These are phyloP conservation scores for Metarhizium album DNA, from an alignment of 2,329 filamentous ascomycete genomes.

Conservation along the genomic window DNA sequence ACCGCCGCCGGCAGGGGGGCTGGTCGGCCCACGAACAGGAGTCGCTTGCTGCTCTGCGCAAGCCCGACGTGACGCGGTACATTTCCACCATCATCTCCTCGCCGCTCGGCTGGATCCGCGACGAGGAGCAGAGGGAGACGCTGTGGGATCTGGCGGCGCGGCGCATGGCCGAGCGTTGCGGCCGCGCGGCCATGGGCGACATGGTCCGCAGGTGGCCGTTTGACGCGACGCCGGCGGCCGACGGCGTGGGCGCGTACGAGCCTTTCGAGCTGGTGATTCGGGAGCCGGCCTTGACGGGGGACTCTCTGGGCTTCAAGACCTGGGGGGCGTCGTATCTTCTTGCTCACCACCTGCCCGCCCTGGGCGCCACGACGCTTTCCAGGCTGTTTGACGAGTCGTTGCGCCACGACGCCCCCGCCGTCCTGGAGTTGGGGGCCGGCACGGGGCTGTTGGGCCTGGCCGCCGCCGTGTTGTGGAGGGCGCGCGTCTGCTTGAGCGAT, in stretches of 20 bases:
- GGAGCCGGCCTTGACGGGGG: slow-evolving; percentile 79
- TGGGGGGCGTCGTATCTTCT: slow-evolving; percentile 89
- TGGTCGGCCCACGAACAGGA: slow-evolving; percentile 32
- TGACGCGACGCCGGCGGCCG: slow-evolving; percentile 11
- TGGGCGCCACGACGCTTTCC: slow-evolving; percentile 33
- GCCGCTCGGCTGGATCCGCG: slow-evolving; percentile 55
- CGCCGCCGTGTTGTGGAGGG: slow-evolving; percentile 60
- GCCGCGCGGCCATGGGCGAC: slow-evolving; percentile 52
- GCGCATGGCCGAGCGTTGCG: slow-evolving; percentile 76
- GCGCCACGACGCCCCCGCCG: slow-evolving; percentile 20
- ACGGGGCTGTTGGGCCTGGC: slow-evolving; percentile 86
- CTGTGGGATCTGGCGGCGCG: slow-evolving; percentile 73
- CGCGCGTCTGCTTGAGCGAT: slow-evolving; percentile 66
- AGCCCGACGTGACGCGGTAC: slow-evolving; percentile 50
- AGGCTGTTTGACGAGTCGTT: slow-evolving; percentile 31
- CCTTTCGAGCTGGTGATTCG: slow-evolving; percentile 59
- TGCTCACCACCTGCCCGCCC: slow-evolving; percentile 54
- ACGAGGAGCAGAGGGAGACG: slow-evolving; percentile 51
- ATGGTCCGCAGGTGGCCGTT: slow-evolving; percentile 46
- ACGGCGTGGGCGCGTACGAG: slow-evolving; percentile 16
- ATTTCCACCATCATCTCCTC: slow-evolving; percentile 59
- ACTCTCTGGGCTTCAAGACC: slow-evolving; percentile 85
- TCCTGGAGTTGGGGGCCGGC: slow-evolving; percentile 78
- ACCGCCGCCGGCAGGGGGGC: slow-evolving; percentile 23
- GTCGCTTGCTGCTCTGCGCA: slow-evolving; percentile 28